A percentile compares a stretch with the other conserved stretches of the same genome.
Evolutionary conservation across 768 basidiomycete species (phyloP).

Genomic region (Crucibulum laeve): DNA sequence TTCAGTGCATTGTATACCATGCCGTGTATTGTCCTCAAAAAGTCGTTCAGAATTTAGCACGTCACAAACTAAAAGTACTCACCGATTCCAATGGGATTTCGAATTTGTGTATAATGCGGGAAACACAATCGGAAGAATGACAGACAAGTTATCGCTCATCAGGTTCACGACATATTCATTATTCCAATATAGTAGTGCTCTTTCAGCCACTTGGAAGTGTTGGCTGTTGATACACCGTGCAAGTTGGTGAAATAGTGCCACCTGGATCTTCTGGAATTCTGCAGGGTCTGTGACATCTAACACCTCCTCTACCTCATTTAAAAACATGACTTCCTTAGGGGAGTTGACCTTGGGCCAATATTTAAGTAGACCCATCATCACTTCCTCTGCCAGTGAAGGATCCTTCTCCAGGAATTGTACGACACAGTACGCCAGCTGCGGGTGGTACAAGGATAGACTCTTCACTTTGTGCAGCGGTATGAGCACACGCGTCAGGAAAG

Average conservation of each 20-base stretch:
- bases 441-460: slow-evolving; percentile 95
- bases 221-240: slow-evolving; percentile 98
- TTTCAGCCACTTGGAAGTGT: slow-evolving; percentile 99
- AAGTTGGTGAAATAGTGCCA: slow-evolving; percentile 89
- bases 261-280: slow-evolving; percentile 95
- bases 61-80: slow-evolving; percentile 20
- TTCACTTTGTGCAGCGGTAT: slow-evolving; percentile 98
- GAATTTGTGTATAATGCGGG: slow-evolving; percentile 95
- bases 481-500: slow-evolving; percentile 89
- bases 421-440: slow-evolving; percentile 98
- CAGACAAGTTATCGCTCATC: slow-evolving; percentile 91
- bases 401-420: slow-evolving; percentile 99
- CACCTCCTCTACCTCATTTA: slow-evolving; percentile 99
- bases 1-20: slow-evolving; percentile 99
- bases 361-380: slow-evolving; percentile 91
- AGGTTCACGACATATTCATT: slow-evolving; percentile 99
- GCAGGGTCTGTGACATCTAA: slow-evolving; percentile 95
- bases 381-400: slow-evolving; percentile 85
- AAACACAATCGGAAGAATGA: slow-evolving; percentile 94
- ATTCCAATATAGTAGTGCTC: slow-evolving; percentile 97
- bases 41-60: slow-evolving; percentile 5
- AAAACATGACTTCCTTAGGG: slow-evolving; percentile 99
- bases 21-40: slow-evolving; percentile 87
- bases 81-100: slow-evolving; percentile 99
- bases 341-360: slow-evolving; percentile 99